Base-by-base conservation (phyloP, 805 yeast genomes). In the Kluyveromyces wickerhamii region DNA sequence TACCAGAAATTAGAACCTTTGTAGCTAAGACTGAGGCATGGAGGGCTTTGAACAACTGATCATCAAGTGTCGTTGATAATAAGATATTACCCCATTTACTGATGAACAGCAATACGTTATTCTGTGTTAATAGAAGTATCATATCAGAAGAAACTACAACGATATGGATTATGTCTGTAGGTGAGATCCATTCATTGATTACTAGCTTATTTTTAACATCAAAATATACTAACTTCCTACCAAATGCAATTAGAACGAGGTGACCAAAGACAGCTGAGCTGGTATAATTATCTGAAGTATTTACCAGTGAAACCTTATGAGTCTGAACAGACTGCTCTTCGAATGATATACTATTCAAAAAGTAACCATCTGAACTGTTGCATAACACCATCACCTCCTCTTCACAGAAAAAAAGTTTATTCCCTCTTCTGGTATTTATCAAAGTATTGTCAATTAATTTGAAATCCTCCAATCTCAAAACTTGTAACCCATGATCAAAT, bases 401-500 rank as follows among this genome's bases (percentile, higher is more conserved):
- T 19, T 38, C 41, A 30, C 38, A 41, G n/a, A 43, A 18, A 12
- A 45, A 36, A 7, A 55, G 30, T 26, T 39, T 41, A 10, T 19
- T 32, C 3, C 59, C 54, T 22, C 48, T 34, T 1, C 35, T 9
- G 5, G 52, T 26, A 16, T 49, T 45, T 11, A 59, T 43, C 11
- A 53, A 37, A 4, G 46, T 40, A 20, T 52, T 52, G 14, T 46
- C 42, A 13, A 45, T 39, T 18, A 57, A 25, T 34, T 49, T 57
- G 27, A 51, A 57, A 31, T 47, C 46, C 10, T 42, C 40, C 8
- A 59, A 32, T 20, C 47, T 43, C 24, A 59, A 28, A 6, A 50
- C 15, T 35, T 57, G 60, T 13, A 59, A 32, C 5, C 61, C 60
- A 34, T 53, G 51, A 3, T 51, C 47, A 25, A 51, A 52, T 7